Evolutionary conservation across 2,329 filamentous ascomycete species (phyloP).

Genomic region (Ascochyta viciae-villosae): DNA sequence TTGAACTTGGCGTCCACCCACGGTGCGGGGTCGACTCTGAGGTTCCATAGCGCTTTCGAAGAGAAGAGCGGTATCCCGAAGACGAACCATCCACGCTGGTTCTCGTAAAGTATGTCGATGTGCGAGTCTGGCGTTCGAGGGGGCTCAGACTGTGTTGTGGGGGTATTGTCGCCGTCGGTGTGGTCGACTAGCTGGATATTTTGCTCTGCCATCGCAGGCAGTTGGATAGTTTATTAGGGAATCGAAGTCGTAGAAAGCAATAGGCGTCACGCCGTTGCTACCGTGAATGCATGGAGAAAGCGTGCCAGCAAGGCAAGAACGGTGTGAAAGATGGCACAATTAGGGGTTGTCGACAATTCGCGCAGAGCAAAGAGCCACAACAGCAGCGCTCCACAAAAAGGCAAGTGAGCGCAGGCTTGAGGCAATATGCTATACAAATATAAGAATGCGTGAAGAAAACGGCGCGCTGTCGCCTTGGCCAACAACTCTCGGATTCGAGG

Average conservation of each 20-base stretch:
- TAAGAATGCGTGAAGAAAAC: not conserved
- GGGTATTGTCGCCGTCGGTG: conserved; percentile 48
- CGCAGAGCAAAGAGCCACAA: conserved; percentile 9
- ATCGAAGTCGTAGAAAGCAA: conserved; percentile 11
- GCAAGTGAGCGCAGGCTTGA: not conserved
- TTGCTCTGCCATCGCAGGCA: conserved; percentile 57
- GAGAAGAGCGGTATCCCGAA: conserved; percentile 94
- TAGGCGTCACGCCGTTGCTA: conserved; percentile 36
- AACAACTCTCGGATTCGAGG: not conserved
- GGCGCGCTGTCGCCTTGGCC: not conserved
- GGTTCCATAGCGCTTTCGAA: conserved; percentile 71
- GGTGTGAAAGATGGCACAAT: conserved; percentile 20
- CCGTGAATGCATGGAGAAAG: conserved; percentile 37
- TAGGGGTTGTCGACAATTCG: conserved; percentile 25
- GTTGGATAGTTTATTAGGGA: not conserved
- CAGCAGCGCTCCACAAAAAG: not conserved
- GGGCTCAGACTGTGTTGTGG: conserved; percentile 28
- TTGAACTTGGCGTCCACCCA: conserved; percentile 76
- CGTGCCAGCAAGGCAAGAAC: conserved; percentile 29
- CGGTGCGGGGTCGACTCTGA: conserved; percentile 82
- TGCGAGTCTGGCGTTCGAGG: conserved; percentile 35
- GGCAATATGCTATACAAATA: conserved; percentile 2
- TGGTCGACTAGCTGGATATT: conserved; percentile 73
- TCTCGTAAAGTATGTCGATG: conserved; percentile 92
- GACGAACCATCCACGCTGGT: conserved; percentile 87